Base-by-base conservation (phyloP, 441 rosid species). In the Syzygium malaccense region DNA sequence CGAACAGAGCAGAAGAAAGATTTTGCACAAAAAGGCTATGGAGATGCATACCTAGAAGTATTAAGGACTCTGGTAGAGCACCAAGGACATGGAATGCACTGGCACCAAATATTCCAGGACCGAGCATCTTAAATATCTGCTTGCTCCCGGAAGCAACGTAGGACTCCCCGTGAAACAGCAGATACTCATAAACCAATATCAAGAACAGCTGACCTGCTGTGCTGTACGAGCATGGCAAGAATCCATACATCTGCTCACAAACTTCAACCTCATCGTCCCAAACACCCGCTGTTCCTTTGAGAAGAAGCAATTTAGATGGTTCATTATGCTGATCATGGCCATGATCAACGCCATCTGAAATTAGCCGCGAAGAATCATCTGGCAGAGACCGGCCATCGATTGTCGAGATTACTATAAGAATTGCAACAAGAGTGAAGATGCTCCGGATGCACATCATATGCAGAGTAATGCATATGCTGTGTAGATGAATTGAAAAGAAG, bases 171-270 rank as follows among this genome's bases (percentile, higher is more conserved):
- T 87, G 89, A 86, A 90, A 92, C 88, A 92, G 53, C 48, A 92
- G 54, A 75, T 90, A 92, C 85, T 91, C 91, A 20, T 91, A 92
- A 25, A 90, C 90, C 60, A 89, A 25, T 45, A 92, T 87, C 55
- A 92, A 88, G 85, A 92, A 89, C 11, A 92, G 88, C 56, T 91
- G 90, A 8, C 93, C 93, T 62, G 88, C 71, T 32, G 86, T 53
- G 85, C 86, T 92, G 48, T 88, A 85, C 37, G 93, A 89, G 86
- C 92, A 92, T 19, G 92, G 93, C 85, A 92, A 64, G 87, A 92
- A 92, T 11, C 93, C 93, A 48, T 92, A 90, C 87, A 90, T 80
- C 85, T 89, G 91, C 71, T 87, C 89, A 33, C 93, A 92, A 30
- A 14, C 60, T 30, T 88, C 86, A 3, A 55, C 71, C 11, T 86